Conservation (phyloP, 164 flowering plant species). For the Akebia trifoliata region DNA sequence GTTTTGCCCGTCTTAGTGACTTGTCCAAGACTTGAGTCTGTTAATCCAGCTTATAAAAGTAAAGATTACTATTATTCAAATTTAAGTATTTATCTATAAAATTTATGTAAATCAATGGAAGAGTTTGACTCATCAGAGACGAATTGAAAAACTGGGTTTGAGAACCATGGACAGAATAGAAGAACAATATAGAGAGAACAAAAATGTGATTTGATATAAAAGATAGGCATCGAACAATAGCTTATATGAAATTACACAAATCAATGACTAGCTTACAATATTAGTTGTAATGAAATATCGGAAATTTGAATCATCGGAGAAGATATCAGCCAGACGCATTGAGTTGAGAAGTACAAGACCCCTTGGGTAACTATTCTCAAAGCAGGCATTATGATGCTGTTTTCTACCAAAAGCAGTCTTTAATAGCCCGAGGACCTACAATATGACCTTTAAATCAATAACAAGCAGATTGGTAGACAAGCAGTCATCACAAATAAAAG, state of each 20-base stretch:
- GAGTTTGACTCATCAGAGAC: too few species aligned
- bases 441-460: constrained; percentile 11
- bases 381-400: constrained; percentile 19
- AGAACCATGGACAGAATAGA: not conserved
- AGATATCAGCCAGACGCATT: constrained; percentile 85
- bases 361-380: constrained; percentile 44
- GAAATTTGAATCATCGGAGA: constrained; percentile 98
- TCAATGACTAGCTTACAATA: constrained; percentile 51
- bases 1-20: too few species aligned
- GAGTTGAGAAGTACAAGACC: constrained; percentile 86
- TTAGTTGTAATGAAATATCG: constrained; percentile 61
- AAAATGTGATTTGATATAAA: not conserved
- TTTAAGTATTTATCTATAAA: too few species aligned
- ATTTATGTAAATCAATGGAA: too few species aligned
- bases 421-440: constrained; percentile 74
- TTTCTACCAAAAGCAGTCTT: constrained; percentile 48
- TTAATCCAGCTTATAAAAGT: too few species aligned
- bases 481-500: constrained; percentile 4
- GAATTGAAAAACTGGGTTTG: not conserved
- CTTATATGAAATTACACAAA: too few species aligned
- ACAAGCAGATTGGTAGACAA: constrained; percentile 7
- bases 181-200: constrained; percentile 2
- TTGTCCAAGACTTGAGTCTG: too few species aligned
- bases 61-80: too few species aligned
- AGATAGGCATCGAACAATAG: too few species aligned